Evolutionary conservation across 1,139 yeast genomes (phyloP).

Genomic region (Yamadazyma jaroonii): DNA sequence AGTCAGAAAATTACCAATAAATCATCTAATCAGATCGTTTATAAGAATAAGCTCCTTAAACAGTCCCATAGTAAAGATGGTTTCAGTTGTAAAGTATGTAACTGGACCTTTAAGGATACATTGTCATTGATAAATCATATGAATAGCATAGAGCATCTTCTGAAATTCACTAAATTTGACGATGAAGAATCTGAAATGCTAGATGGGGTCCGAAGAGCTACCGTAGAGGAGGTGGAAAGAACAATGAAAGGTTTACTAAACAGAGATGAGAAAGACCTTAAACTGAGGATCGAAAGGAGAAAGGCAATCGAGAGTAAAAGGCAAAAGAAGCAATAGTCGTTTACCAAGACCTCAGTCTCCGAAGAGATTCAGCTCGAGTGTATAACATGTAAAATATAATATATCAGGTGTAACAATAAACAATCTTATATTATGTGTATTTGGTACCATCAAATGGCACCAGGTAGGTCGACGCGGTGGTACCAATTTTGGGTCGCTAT

Average conservation of each 20-base stretch:
- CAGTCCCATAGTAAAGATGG: constrained; percentile 62
- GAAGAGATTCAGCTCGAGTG: no score
- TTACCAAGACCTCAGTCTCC: no score
- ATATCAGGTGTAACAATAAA: no score
- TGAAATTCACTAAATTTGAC: constrained; percentile 18
- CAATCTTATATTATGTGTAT: no score
- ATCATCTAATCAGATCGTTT: constrained; percentile 5
- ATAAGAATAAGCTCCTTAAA: constrained; percentile 4
- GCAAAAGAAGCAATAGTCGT: constrained; percentile 22
- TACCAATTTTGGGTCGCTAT: background rate
- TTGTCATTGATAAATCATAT: constrained; percentile 80
- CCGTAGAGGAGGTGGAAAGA: constrained; percentile 26
- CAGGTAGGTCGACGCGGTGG: no score
- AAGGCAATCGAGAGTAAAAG: constrained; percentile 34
- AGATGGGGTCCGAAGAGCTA: constrained; percentile 34
- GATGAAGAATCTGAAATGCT: constrained; percentile 27
- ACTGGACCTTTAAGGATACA: constrained; percentile 76
- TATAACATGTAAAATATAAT: background rate
- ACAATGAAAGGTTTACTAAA: constrained; percentile 33
- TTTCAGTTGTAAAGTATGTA: constrained; percentile 78
- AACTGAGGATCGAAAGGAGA: constrained; percentile 43
- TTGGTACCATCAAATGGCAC: no score
- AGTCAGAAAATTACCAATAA: constrained; percentile 3
- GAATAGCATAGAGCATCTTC: constrained; percentile 63
- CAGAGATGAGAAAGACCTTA: constrained; percentile 22